Evolutionary conservation across 2,329 filamentous ascomycete species (phyloP).

Genomic region (Colletotrichum plurivorum): DNA sequence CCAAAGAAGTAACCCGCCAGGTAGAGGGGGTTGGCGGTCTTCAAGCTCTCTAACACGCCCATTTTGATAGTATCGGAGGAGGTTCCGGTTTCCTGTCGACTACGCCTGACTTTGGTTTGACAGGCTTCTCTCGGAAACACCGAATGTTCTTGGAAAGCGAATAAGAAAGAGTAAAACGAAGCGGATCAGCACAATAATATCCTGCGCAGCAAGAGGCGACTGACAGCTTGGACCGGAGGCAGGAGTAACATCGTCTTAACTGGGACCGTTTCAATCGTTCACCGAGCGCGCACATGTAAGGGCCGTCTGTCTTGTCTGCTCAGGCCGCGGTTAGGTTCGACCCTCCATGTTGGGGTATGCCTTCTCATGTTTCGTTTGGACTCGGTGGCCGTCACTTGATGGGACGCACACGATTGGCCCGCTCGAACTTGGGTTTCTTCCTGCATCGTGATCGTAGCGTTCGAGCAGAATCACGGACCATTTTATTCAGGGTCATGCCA

Average conservation of each 20-base stretch:
- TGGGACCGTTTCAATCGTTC: conserved; percentile 25
- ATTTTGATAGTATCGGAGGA: conserved; percentile 12
- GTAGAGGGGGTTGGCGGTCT: conserved; percentile 24
- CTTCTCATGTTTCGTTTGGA: conserved; percentile 31
- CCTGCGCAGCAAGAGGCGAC: background rate
- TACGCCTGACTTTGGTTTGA: background rate
- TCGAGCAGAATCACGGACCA: conserved; percentile 8
- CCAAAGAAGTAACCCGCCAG: conserved; percentile 27
- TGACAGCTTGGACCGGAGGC: background rate
- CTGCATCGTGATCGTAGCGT: conserved; percentile 28
- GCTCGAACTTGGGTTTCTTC: conserved; percentile 1
- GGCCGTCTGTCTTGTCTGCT: conserved; percentile 10
- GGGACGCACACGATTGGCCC: conserved; percentile 21
- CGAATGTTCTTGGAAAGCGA: background rate
- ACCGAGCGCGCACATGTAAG: conserved; percentile 39
- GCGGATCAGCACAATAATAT: conserved; percentile 1
- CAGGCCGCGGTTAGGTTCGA: conserved; percentile 35
- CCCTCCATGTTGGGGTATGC: conserved; percentile 22
- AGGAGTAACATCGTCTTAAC: conserved; percentile 38
- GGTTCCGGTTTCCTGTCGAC: background rate
- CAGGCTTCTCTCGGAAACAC: conserved; percentile 7
- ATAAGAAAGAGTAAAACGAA: background rate
- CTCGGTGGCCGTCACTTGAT: conserved; percentile 1
- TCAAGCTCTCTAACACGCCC: conserved; percentile 30
- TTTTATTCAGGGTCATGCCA: conserved; percentile 13